Base-by-base conservation (phyloP, 2,329 filamentous ascomycete species). In the Trichoderma citrinoviride region DNA sequence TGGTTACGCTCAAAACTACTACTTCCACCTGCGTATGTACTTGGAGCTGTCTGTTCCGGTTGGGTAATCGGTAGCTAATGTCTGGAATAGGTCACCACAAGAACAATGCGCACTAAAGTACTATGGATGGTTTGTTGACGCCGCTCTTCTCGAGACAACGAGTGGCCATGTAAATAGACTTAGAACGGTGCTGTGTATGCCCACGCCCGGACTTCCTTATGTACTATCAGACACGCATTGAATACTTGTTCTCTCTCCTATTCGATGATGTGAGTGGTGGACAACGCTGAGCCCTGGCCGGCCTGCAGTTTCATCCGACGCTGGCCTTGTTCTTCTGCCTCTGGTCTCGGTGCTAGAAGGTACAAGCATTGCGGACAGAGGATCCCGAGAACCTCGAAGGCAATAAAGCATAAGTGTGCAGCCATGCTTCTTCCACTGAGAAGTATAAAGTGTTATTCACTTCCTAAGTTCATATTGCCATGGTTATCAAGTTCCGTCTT, bases 1-100 rank as follows among this genome's bases (percentile, higher is more conserved):
- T 72, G 94, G 95, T 75, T 99, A 99, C 81, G 91, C 90, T 74
- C 92, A 98, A 83, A 93, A 97, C 84, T 99, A 99, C 89, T 98
- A 99, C 87, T 98, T 96, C 91, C 96, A 99, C 83, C 87, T 99
- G 76, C 92, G 95, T 99, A 89, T 81, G 92, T 54, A 46, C 17
- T 5, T 29, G 25, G n/a, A 88, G 63, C 64, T 21, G 37, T 50
- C n/a, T 44, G 7, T 27, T 37, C 12, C 27, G 27, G 21, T 21
- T 19, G 23, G 21, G 65, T 69, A 60, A 23, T 27, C 12, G 37
- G 37, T 65, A 21, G 15, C 57, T 49, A 47, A 41, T 19, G 17
- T 21, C 10, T 61, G 65, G 46, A 61, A 62, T 73, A 99, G 95
- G 95, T 75, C 94, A 99, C 88, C 94, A 98, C 91, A 99, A 99